These are phyloP conservation scores for Inga oerstediana DNA, from an alignment of 306 rosid genomes.

Conservation along the genomic window DNA sequence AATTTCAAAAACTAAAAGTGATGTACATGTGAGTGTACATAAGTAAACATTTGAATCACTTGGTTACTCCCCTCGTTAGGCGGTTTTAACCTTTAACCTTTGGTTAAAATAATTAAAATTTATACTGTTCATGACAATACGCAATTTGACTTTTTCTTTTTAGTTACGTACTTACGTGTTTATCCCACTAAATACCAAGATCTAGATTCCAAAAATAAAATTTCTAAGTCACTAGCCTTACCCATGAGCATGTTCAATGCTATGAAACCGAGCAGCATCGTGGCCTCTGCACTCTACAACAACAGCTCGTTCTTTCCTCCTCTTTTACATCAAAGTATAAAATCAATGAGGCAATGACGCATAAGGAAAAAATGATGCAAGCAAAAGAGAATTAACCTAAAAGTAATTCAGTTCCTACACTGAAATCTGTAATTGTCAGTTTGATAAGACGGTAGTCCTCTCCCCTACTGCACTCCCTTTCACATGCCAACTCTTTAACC, in stretches of 20 bases:
- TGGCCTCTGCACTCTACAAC: slow-evolving; percentile 92
- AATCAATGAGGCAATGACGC: slow-evolving; percentile 25
- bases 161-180: background rate
- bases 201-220: slow-evolving; percentile 16
- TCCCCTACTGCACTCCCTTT: slow-evolving; percentile 98
- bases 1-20: background rate
- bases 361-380: slow-evolving; percentile 9
- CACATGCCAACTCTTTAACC: slow-evolving; percentile 79
- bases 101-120: background rate
- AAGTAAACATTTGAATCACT: background rate
- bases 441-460: slow-evolving; percentile 93
- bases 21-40: background rate
- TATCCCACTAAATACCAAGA: background rate
- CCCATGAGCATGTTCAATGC: slow-evolving; percentile 92
- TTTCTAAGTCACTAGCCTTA: slow-evolving; percentile 34
- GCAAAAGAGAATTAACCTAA: slow-evolving; percentile 20
- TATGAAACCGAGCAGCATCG: slow-evolving; percentile 80
- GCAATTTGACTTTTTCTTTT: background rate
- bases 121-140: background rate
- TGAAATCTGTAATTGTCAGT: slow-evolving; percentile 87
- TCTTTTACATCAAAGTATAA: slow-evolving; percentile 47
- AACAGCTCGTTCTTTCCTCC: slow-evolving; percentile 64
- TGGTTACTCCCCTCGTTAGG: background rate
- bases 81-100: background rate
- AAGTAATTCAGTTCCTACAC: slow-evolving; percentile 42